phyloP scores from a whole-genome alignment of 2,329 filamentous ascomycete species.

The Penicillium sp. region DNA sequence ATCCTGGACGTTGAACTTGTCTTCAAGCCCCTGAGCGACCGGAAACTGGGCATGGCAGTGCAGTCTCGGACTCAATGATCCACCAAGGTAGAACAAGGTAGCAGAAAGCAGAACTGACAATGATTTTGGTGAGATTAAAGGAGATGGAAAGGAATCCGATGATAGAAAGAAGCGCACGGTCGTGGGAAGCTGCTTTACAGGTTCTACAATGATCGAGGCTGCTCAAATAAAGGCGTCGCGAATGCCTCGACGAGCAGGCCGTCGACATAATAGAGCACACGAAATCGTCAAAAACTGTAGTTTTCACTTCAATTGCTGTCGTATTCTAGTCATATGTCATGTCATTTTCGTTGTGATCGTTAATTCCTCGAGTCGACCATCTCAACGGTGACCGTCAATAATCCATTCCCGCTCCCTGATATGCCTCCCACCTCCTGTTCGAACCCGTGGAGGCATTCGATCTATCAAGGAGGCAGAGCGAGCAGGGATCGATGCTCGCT shows the following conservation, averaged over 20 bases:
- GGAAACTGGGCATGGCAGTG: too few relatives aligned
- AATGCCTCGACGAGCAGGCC: neutral
- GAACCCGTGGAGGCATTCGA: slow-evolving; percentile 20
- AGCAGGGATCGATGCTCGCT: slow-evolving; percentile 33
- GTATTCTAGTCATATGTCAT: neutral
- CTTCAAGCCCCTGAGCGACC: neutral
- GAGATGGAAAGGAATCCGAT: too few relatives aligned
- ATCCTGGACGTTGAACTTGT: neutral
- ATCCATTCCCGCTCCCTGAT: slow-evolving; percentile 29
- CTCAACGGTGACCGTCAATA: neutral
- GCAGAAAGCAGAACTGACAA: neutral
- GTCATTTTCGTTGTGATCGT: neutral
- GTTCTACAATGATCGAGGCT: neutral
- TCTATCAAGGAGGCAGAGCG: slow-evolving; percentile 12
- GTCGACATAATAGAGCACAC: neutral
- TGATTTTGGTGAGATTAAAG: neutral
- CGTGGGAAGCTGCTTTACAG: neutral
- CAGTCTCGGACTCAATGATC: neutral
- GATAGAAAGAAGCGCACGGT: neutral
- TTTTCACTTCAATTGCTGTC: neutral
- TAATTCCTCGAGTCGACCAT: neutral
- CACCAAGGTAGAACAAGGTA: neutral
- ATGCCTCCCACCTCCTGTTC: slow-evolving; percentile 20
- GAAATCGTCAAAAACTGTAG: neutral
- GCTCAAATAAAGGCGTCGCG: neutral